Evolutionary conservation across 257 asterid species (phyloP), one percentile per base, ranked within the genome.

Genomic region (Gentiana macrophylla): DNA sequence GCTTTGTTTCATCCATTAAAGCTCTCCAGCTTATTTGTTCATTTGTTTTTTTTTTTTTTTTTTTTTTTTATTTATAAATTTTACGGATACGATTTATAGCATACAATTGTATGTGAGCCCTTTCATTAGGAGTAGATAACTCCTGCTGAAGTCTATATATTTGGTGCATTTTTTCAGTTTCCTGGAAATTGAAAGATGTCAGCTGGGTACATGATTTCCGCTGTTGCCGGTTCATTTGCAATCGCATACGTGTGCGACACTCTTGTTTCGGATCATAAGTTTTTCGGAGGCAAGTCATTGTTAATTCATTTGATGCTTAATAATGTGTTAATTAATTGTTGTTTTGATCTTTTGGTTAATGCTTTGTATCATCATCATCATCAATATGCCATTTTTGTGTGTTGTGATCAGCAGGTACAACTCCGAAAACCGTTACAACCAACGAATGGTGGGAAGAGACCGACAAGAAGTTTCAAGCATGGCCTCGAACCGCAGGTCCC

Each of bases 401-500:
- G 12, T 66, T 54, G 35, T 49, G 6, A 15, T 38, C n/a, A n/a
- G n/a, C 68, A 90, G 96, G 98, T 55, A 68, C 83, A 37, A 90
- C 91, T 48, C 96, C 95, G 13, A 46, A 4, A 35, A 86, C 94
- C 6, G 70, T 90, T 66, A 46, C 81, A 12, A 63, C 32, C 65
- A 79, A 77, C 33, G 94, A 80, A 1, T 90, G 98, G 98, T 64
- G 54, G 80, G 72, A 52, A 57, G 95, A 79, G 74, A 90, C 98
- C 0, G 98, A 90, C 81, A 86, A 80, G 53, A 84, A 86, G 83
- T 74, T 90, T 60, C 91, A 80, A 81, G 98, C 95, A 46, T 90
- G 96, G 98, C 98, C 98, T 55, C 94, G 96, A n/a, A 82, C 95
- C 68, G 98, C 98, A 11, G 96, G 98, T 45, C 95, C 98, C 4